These are phyloP conservation scores for Acrodontium crateriforme DNA, from an alignment of 2,329 filamentous ascomycete genomes.

Conservation along the genomic window DNA sequence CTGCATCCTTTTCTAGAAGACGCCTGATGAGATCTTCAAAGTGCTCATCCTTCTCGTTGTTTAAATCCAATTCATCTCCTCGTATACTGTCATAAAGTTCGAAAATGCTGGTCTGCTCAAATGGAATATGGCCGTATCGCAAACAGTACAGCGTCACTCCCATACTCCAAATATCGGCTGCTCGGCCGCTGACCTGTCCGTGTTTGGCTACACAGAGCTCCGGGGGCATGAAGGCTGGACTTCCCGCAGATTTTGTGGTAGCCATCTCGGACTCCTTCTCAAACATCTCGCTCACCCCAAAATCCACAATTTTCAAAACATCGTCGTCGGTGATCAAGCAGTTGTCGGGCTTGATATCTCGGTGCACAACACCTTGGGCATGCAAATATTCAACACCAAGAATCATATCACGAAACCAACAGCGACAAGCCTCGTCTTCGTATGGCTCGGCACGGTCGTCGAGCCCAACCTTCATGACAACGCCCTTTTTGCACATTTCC, in stretches of 20 bases:
- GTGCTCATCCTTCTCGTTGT: slow-evolving; percentile 47
- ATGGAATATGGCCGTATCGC: slow-evolving; percentile 76
- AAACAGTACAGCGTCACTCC: slow-evolving; percentile 89
- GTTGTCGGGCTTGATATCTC: slow-evolving; percentile 97
- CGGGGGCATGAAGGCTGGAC: slow-evolving; percentile 84
- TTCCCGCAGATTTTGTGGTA: slow-evolving; percentile 84
- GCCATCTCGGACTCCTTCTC: slow-evolving; percentile 77
- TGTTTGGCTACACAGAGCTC: slow-evolving; percentile 82
- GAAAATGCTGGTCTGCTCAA: slow-evolving; percentile 62
- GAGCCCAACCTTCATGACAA: slow-evolving; percentile 91
- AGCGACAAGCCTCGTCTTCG: slow-evolving; percentile 64
- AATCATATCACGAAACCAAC: slow-evolving; percentile 90
- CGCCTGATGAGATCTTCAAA: slow-evolving; percentile 62
- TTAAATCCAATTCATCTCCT: slow-evolving; percentile 49
- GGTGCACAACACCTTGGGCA: slow-evolving; percentile 83
- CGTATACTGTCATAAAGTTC: slow-evolving; percentile 86
- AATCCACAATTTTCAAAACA: slow-evolving; percentile 93
- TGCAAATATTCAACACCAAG: slow-evolving; percentile 93
- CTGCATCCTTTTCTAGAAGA: slow-evolving; percentile 73
- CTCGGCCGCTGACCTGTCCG: slow-evolving; percentile 73
- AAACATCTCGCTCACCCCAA: slow-evolving; percentile 99
- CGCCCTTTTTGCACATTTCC: slow-evolving; percentile 97
- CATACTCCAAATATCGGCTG: slow-evolving; percentile 98
- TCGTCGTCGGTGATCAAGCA: slow-evolving; percentile 80
- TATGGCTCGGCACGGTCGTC: slow-evolving; percentile 73